Percentiles rank a stretch among this genome's conserved stretches.
These are phyloP conservation scores for Cladophialophora immunda DNA, from an alignment of 2,329 filamentous ascomycete genomes.

Conservation along the genomic window DNA sequence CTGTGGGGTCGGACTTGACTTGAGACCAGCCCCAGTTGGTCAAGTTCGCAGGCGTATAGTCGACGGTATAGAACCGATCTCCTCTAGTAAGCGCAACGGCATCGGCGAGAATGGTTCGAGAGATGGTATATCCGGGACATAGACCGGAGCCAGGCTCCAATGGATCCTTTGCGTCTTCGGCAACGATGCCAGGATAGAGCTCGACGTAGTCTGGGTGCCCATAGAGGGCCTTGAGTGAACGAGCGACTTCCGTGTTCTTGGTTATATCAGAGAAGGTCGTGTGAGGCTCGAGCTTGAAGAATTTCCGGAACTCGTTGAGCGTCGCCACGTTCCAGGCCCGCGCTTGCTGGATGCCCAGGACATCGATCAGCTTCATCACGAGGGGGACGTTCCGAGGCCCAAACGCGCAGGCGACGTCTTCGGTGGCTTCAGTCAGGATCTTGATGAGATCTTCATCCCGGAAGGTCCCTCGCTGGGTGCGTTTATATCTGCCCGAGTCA, in stretches of 20 bases:
- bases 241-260: constrained; percentile 63
- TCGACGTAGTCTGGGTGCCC: constrained; percentile 72
- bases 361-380: constrained; percentile 77
- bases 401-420: constrained; percentile 73
- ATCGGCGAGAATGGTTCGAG: constrained; percentile 55
- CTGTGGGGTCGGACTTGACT: constrained; percentile 47
- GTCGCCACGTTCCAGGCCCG: constrained; percentile 68
- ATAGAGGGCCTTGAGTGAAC: constrained; percentile 67
- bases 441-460: constrained; percentile 78
- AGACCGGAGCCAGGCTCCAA: constrained; percentile 50
- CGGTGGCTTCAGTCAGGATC: constrained; percentile 73
- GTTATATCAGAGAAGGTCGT: constrained; percentile 68
- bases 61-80: constrained; percentile 58
- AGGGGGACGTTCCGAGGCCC: constrained; percentile 76
- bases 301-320: constrained; percentile 67
- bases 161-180: constrained; percentile 50
- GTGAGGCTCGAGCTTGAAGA: constrained; percentile 68
- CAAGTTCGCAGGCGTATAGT: constrained; percentile 55
- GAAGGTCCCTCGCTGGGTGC: constrained; percentile 68
- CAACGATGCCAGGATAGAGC: constrained; percentile 72
- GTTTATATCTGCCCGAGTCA: constrained; percentile 68
- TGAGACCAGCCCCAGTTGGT: constrained; percentile 58
- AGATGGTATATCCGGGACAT: constrained; percentile 52
- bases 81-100: constrained; percentile 57
- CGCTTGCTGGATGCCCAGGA: constrained; percentile 79